phyloP scores from a whole-genome alignment of 371 early-diverging fungal species.

The Mucor sp. region DNA sequence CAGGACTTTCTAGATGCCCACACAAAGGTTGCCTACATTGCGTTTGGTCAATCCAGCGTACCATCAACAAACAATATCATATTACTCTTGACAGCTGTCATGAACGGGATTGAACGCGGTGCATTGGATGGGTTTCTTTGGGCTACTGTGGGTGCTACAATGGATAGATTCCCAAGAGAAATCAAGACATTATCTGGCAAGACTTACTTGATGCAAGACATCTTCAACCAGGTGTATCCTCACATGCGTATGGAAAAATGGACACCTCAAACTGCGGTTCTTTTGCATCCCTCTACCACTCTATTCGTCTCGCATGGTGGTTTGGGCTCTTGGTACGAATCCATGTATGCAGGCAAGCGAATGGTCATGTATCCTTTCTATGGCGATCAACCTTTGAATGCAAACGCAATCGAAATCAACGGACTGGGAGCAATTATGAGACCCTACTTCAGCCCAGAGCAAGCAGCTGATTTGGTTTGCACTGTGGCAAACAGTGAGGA shows the following conservation, averaged over 20 bases:
- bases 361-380: conserved; percentile 36
- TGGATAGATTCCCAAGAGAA: conserved; percentile 11
- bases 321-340: conserved; percentile 32
- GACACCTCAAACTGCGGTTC: conserved; percentile 42
- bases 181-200: conserved; percentile 1
- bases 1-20: conserved; percentile 3
- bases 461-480: conserved; percentile 1
- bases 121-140: conserved; percentile 35
- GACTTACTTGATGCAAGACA: not conserved
- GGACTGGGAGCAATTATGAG: conserved; percentile 5
- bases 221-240: not conserved
- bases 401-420: not conserved
- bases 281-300: conserved; percentile 31
- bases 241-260: conserved; percentile 22
- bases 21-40: conserved; percentile 28
- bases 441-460: not conserved
- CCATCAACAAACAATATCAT: conserved; percentile 5
- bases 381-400: conserved; percentile 38
- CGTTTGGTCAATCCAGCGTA: conserved; percentile 30
- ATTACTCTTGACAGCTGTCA: conserved; percentile 22
- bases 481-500: not conserved
- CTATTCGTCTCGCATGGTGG: conserved; percentile 48
- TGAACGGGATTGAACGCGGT: conserved; percentile 17
- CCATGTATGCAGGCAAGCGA: conserved; percentile 27
- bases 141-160: conserved; percentile 13